A percentile compares a stretch with the other conserved stretches of the same genome.
These are phyloP conservation scores for Coemansia sp. DNA, from an alignment of 192 early-diverging fungal genomes.

Conservation along the genomic window DNA sequence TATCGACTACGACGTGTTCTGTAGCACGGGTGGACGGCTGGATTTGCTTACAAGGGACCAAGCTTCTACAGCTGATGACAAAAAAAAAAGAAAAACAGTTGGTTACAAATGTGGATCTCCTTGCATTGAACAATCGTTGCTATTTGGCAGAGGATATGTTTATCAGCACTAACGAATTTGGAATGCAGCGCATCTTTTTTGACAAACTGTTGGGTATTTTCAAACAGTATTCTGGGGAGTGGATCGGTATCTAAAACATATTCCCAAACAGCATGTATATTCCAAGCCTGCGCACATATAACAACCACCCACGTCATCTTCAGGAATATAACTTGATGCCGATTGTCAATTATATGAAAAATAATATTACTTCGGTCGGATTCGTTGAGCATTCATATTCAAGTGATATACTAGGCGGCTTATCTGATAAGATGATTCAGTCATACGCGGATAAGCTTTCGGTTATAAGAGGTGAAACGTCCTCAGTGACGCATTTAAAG, in stretches of 20 bases:
- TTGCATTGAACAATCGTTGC: not conserved
- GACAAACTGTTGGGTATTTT: not conserved
- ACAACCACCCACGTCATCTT: not conserved
- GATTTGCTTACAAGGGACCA: not conserved
- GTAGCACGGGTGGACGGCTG: not conserved
- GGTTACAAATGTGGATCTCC: not conserved
- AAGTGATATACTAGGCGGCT: too few species aligned
- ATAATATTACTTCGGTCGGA: too few species aligned
- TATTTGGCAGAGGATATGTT: not conserved
- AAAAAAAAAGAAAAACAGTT: not conserved
- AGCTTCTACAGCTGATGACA: not conserved
- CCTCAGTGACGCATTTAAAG: not conserved
- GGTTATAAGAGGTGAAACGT: not conserved
- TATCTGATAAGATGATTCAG: not conserved
- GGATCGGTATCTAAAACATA: not conserved
- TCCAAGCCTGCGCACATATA: not conserved
- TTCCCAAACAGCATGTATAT: not conserved
- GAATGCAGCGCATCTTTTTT: not conserved
- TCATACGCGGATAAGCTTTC: not conserved
- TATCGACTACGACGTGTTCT: not conserved
- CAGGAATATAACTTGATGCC: not conserved
- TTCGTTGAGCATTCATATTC: not conserved
- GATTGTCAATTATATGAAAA: not conserved
- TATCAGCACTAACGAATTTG: not conserved
- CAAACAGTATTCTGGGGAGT: not conserved